These are phyloP conservation scores for Xylariaceae sp. DNA, from an alignment of 2,329 filamentous ascomycete genomes.

Conservation along the genomic window DNA sequence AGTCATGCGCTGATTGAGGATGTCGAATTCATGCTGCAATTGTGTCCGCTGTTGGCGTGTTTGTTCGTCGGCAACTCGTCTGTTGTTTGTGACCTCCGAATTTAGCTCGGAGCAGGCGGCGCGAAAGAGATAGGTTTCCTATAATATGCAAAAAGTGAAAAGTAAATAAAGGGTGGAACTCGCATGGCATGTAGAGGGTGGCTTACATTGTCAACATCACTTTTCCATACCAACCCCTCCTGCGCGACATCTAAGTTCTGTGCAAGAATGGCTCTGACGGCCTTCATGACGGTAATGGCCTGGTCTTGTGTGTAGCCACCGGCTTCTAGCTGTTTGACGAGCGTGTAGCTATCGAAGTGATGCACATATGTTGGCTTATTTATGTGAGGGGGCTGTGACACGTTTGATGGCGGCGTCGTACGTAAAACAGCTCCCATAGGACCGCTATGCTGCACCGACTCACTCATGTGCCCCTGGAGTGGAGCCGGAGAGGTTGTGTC, in stretches of 20 bases:
- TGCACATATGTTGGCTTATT: constrained; percentile 79
- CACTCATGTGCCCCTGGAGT: constrained; percentile 35
- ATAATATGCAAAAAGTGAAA: background rate
- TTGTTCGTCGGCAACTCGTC: constrained; percentile 72
- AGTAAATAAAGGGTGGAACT: constrained; percentile 1
- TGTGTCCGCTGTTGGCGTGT: constrained; percentile 79
- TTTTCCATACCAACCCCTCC: constrained; percentile 78
- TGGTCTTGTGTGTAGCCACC: constrained; percentile 71
- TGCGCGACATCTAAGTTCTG: constrained; percentile 78
- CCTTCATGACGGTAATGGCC: constrained; percentile 87
- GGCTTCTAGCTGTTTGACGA: constrained; percentile 73
- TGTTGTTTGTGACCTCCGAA: constrained; percentile 77
- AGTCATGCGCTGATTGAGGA: constrained; percentile 75
- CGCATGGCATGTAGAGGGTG: constrained; percentile 7
- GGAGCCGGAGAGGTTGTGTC: constrained; percentile 25
- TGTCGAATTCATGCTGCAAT: constrained; percentile 93
- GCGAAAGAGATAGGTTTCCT: constrained; percentile 86
- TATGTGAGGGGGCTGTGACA: constrained; percentile 52
- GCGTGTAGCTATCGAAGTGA: constrained; percentile 90
- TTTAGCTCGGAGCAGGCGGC: constrained; percentile 89
- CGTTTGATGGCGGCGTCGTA: constrained; percentile 36
- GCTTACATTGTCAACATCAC: constrained; percentile 75
- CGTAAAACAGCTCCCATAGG: constrained; percentile 50
- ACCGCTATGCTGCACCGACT: constrained; percentile 40
- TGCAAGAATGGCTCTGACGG: constrained; percentile 70